Evolutionary conservation across 345 rosid species (phyloP).

Genomic region (Populus tremula): DNA sequence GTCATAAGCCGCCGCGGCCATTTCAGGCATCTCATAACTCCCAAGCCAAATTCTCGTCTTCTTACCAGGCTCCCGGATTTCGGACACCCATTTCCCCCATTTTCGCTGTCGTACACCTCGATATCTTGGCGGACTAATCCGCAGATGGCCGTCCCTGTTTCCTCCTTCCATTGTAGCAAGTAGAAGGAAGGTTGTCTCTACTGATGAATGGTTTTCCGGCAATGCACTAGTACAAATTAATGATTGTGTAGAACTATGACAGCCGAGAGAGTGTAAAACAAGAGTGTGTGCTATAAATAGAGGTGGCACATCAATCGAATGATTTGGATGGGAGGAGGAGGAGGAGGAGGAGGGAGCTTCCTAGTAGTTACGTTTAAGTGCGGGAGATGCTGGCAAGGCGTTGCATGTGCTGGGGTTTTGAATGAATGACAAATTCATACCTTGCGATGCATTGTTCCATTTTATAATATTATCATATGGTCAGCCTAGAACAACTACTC

Average conservation of each 20-base stretch:
- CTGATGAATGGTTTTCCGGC: background rate
- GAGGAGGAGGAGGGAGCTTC: background rate
- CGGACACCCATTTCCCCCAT: conserved; percentile 98
- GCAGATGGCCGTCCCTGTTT: conserved; percentile 1
- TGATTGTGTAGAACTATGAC: background rate
- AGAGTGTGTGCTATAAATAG: background rate
- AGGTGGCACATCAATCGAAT: background rate
- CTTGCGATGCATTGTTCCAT: background rate
- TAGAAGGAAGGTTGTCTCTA: background rate
- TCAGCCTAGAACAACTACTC: background rate
- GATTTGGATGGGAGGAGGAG: background rate
- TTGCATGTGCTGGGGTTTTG: background rate
- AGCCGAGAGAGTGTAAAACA: background rate
- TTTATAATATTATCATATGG: background rate
- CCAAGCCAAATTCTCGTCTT: conserved; percentile 85
- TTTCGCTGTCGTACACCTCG: conserved; percentile 71
- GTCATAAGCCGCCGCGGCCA: conserved; percentile 90
- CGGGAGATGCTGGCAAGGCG: background rate
- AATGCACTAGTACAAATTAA: background rate
- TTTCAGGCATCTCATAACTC: conserved; percentile 67
- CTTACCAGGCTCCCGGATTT: conserved; percentile 77
- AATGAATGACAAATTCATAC: background rate
- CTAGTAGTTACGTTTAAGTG: background rate
- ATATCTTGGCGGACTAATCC: conserved; percentile 22
- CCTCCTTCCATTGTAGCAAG: background rate